Evolutionary conservation across 352 stramenopile genomes (phyloP).

Genomic region (Detonula confervacea): DNA sequence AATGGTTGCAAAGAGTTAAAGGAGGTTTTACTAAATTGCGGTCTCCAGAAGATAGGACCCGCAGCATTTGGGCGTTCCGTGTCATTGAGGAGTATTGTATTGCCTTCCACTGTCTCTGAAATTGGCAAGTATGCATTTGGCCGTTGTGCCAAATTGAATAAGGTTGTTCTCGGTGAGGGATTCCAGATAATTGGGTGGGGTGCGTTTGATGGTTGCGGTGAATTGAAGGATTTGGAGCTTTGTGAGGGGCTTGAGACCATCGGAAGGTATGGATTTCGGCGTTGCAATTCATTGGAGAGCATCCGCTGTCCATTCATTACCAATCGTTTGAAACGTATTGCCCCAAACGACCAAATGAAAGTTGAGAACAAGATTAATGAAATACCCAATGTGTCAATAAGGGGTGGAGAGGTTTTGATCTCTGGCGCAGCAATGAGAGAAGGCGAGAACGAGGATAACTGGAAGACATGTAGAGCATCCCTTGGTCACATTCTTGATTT

Average conservation of each 20-base stretch:
- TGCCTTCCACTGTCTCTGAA: not conserved
- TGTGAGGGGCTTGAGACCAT: not conserved
- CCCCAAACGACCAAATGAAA: not conserved
- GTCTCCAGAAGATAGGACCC: too few relatives aligned
- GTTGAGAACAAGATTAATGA: not conserved
- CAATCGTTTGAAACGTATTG: not conserved
- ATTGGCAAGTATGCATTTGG: not conserved
- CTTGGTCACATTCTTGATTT: not conserved
- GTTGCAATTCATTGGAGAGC: not conserved
- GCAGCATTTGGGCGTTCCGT: too few relatives aligned
- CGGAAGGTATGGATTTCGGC: not conserved
- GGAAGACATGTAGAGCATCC: not conserved
- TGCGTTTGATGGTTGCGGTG: not conserved
- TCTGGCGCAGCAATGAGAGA: not conserved
- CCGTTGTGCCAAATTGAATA: not conserved
- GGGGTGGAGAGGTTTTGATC: not conserved
- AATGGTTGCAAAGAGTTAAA: too few relatives aligned
- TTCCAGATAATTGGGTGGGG: not conserved
- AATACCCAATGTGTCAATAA: not conserved
- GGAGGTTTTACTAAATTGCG: too few relatives aligned
- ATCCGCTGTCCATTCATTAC: not conserved
- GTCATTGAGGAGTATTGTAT: not conserved
- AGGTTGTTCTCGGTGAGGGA: not conserved
- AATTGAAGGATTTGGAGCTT: not conserved
- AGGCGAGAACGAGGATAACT: not conserved